Base-by-base conservation (phyloP, 805 yeast species). In the Candida michaelii region DNA sequence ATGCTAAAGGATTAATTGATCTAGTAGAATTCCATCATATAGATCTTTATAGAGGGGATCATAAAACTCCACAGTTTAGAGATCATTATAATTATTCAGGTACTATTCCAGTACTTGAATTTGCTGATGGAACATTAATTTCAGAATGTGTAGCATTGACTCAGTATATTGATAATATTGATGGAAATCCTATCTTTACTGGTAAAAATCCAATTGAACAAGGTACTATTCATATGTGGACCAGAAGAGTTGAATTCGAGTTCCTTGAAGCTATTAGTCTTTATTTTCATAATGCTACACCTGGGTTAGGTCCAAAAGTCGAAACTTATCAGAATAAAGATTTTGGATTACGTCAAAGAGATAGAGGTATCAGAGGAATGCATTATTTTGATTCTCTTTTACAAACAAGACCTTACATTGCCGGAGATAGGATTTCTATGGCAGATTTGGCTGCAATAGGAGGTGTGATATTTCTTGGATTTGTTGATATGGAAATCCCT, bases 391-490 rank as follows among this genome's bases (percentile, higher is more conserved):
- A 41, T 30, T 27, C 35, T 10, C 3, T 41, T 12, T 36, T 41
- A 24, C 19, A 35, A 23, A 30, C 23, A 4, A 27, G 37, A 36
- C 44, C 44, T 15, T 41, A 23, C 19, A 18, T 41, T n/a, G 39
- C 40, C 4, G 40, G 44, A 21, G 44, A 41, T 23, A 17, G 13
- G 12, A 35, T 41, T 16, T 29, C 44, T 5, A 41, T 41, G 44
- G 44, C 44, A 13, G 44, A 41, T 30, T 15, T 19, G 14, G 36
- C 44, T 7, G 24, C 18, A 23, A 30, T 41, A 30, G 44, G 35
- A 10, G 40, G 40, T 3, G 11, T 34, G 3, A 15, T 41, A 9
- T 35, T 41, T 24, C 36, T 30, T 23, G 36, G 9, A 10, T n/a
- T 41, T 18, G 27, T 36, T 15, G 18, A 36, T 10, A 7, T 36